phyloP scores from a whole-genome alignment of 192 early-diverging fungal species.

The Chytriomyces sp. region DNA sequence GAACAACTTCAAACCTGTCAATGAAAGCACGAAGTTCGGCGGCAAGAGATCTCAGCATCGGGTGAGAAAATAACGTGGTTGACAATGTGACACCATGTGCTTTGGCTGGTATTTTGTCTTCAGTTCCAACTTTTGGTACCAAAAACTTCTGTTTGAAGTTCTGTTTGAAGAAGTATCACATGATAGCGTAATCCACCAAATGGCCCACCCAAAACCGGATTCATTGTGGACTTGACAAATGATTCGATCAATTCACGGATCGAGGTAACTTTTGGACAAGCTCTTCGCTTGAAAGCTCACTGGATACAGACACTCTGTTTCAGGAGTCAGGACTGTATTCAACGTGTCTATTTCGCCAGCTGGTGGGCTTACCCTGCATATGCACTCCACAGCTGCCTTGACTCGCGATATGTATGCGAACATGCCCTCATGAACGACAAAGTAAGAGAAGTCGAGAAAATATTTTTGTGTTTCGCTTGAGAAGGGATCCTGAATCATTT shows the following conservation, averaged over 20 bases:
- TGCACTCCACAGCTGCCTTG: conserved; percentile 64
- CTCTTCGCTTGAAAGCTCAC: conserved; percentile 23
- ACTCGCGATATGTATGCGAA: conserved; percentile 69
- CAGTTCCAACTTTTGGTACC: conserved; percentile 62
- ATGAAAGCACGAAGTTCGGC: too few relatives aligned
- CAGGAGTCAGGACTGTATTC: background rate
- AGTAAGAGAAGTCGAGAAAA: conserved; percentile 91
- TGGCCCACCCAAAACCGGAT: conserved; percentile 39
- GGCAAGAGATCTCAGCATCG: too few relatives aligned
- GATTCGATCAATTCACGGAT: conserved; percentile 39
- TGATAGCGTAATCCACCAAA: background rate
- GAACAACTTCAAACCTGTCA: too few relatives aligned
- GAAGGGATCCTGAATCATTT: conserved; percentile 34
- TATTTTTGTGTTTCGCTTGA: conserved; percentile 68
- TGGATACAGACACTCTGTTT: conserved; percentile 44
- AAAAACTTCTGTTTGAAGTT: too few relatives aligned
- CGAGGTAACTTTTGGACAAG: conserved; percentile 32
- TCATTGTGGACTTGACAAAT: conserved; percentile 31
- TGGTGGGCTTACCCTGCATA: conserved; percentile 61
- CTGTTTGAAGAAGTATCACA: conserved; percentile 18
- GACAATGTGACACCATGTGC: background rate
- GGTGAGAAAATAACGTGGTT: too few relatives aligned
- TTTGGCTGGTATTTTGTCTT: conserved; percentile 54
- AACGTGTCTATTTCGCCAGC: background rate
- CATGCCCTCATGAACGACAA: conserved; percentile 88